phyloP scores from a whole-genome alignment of 305 asterid species.

The Fraxinus sp. region DNA sequence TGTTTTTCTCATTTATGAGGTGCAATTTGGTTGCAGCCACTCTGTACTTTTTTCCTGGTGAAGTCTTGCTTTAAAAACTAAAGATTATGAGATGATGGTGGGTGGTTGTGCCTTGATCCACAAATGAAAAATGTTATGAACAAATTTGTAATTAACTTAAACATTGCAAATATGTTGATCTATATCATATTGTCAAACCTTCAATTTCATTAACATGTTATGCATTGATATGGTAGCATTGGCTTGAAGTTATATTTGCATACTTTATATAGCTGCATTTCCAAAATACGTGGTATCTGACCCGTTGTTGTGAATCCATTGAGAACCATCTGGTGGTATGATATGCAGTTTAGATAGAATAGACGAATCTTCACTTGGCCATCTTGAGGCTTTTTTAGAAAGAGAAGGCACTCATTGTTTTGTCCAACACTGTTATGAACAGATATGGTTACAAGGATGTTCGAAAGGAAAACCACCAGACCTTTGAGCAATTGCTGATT shows the following conservation, averaged over 20 bases:
- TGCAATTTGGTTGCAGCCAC: neutral
- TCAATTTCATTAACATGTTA: neutral
- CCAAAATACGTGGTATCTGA: neutral
- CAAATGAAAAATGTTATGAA: conserved; percentile 6
- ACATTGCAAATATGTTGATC: neutral
- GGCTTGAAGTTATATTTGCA: neutral
- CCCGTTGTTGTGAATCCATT: neutral
- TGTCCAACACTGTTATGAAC: conserved; percentile 34
- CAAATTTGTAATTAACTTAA: neutral
- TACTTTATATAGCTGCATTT: neutral
- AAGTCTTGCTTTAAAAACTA: conserved; percentile 4
- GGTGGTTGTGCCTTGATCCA: neutral
- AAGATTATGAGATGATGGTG: neutral
- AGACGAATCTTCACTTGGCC: neutral
- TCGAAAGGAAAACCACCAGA: conserved; percentile 95
- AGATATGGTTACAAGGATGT: conserved; percentile 99
- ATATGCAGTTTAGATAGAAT: neutral
- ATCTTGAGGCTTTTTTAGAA: conserved; percentile 16
- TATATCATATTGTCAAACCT: neutral
- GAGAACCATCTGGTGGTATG: neutral
- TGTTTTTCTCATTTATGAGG: neutral
- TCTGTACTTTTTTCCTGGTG: neutral
- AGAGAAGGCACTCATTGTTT: conserved; percentile 2
- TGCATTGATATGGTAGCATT: neutral
- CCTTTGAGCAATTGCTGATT: conserved; percentile 89